phyloP scores from a whole-genome alignment of 2,329 filamentous ascomycete species.

The Apiospora marii region DNA sequence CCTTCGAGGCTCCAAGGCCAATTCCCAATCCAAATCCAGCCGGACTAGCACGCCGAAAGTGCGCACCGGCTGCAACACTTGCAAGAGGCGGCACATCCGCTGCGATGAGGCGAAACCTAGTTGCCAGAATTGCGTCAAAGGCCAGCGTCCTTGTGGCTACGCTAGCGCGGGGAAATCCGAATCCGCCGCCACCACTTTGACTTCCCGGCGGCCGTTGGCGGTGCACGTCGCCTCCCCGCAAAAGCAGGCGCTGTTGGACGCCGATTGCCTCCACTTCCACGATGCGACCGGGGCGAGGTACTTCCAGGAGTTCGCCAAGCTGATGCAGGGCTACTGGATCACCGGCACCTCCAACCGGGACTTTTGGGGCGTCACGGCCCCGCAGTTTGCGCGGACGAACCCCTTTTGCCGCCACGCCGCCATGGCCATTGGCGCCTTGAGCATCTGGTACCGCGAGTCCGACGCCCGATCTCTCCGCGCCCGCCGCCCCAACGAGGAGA shows the following conservation, averaged over 20 bases:
- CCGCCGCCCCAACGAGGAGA: conserved; percentile 21
- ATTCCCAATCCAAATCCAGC: conserved; percentile 24
- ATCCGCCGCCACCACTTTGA: conserved; percentile 28
- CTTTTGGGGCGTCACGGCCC: conserved; percentile 42
- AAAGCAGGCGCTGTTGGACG: conserved; percentile 30
- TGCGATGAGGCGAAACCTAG: conserved; percentile 31
- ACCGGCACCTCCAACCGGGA: conserved; percentile 35
- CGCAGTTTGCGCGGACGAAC: conserved; percentile 41
- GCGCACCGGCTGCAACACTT: conserved; percentile 32
- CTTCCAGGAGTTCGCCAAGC: conserved; percentile 42
- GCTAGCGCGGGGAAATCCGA: neutral
- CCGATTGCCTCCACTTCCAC: conserved; percentile 31
- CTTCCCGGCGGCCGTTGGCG: neutral
- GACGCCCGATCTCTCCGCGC: conserved; percentile 24
- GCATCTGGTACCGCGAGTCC: conserved; percentile 35
- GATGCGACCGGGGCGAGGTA: conserved; percentile 33
- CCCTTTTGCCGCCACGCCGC: conserved; percentile 41
- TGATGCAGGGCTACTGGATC: conserved; percentile 41
- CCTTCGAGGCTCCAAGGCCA: conserved; percentile 14
- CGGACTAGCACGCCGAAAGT: conserved; percentile 31
- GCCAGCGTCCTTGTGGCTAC: conserved; percentile 28
- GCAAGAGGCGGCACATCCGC: conserved; percentile 32
- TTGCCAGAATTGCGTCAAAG: conserved; percentile 30
- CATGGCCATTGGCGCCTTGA: conserved; percentile 42
- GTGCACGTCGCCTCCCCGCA: conserved; percentile 37